Evolutionary conservation across 1,284 basidiomycete species (phyloP), one percentile per base, ranked within the genome.

Genomic region (Cutaneotrichosporon cutaneum): DNA sequence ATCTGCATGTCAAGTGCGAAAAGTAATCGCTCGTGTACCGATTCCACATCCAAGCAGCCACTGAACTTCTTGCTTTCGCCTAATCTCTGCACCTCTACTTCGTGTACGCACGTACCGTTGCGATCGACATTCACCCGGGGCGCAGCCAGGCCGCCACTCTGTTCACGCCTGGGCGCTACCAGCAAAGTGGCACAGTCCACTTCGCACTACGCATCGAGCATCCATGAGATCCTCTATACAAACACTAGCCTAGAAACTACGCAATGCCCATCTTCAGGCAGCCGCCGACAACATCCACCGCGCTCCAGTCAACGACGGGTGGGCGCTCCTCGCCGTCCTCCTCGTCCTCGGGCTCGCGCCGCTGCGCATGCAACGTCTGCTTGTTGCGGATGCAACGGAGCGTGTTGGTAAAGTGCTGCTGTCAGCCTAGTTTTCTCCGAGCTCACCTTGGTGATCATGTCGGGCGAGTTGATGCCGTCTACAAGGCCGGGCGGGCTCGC

Each of bases 321-420:
- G 67, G 66, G 59, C 74, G 71, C 42, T 70, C 71, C 52, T 85
- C 83, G 62, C 85, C 83, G 45, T 77, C 78, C 11, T 80, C 83
- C 58, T 52, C 60, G 21, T 61, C 68, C 24, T 59, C 63, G 32
- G 24, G 47, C 3, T 54, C 50, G 33, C 45, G 60, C 21, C 58
- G 54, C 9, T 67, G 69, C 2, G 71, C 66, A 53, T 67, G 61
- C 58, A 75, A 71, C 39, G 69, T 58, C 67, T 76, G 74, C 62
- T 73, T 70, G 54, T 68, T 72, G 54, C 72, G 87, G 63, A 98
- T 94, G 77, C 94, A 90, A 35, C 82, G 76, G 56, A 98, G 80
- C 21, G 93, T 93, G 78, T 94, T 94, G 59, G 87, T 84, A 83
- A 98, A 98, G 81, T 99, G 95, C 61, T 90, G 59, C n/a, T 26